A percentile compares a stretch with the other conserved stretches of the same genome.
Conservation (phyloP, 2,329 filamentous ascomycete species). For the Allantophomopsis lycopodina region DNA sequence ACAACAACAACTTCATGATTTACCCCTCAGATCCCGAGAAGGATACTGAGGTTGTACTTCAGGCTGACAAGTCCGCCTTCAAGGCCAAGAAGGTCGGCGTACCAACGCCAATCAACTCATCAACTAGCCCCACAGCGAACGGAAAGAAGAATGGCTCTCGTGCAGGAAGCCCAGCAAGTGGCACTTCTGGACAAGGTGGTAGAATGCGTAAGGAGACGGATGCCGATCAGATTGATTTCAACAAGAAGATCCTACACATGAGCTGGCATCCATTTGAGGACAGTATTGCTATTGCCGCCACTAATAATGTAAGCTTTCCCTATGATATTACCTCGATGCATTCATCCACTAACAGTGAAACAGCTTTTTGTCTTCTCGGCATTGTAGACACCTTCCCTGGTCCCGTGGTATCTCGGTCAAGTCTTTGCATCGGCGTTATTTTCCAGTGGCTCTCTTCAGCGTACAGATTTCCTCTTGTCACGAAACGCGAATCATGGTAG, state of each 20-base stretch:
- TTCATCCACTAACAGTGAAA: constrained; percentile 6
- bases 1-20: constrained; percentile 99
- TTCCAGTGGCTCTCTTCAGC: too few species aligned
- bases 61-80: constrained; percentile 98
- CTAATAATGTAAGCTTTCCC: constrained; percentile 80
- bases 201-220: constrained; percentile 99
- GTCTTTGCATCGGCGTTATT: constrained; percentile 1
- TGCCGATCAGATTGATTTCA: constrained; percentile 98
- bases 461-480: too few species aligned
- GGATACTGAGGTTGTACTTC: constrained; percentile 92
- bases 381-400: constrained; percentile 37
- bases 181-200: constrained; percentile 63
- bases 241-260: constrained; percentile 99
- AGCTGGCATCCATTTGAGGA: constrained; percentile 99
- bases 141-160: constrained; percentile 81
- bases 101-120: constrained; percentile 85
- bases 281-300: constrained; percentile 97
- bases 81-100: constrained; percentile 99
- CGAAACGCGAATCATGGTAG: too few species aligned
- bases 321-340: neutral
- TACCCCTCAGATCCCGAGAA: constrained; percentile 93
- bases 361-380: constrained; percentile 71
- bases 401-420: constrained; percentile 15
- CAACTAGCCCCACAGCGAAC: constrained; percentile 55
- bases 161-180: constrained; percentile 73